Evolutionary conservation across 371 early-diverging fungal genomes (phyloP).

Genomic region (Dichotomocladium elegans): DNA sequence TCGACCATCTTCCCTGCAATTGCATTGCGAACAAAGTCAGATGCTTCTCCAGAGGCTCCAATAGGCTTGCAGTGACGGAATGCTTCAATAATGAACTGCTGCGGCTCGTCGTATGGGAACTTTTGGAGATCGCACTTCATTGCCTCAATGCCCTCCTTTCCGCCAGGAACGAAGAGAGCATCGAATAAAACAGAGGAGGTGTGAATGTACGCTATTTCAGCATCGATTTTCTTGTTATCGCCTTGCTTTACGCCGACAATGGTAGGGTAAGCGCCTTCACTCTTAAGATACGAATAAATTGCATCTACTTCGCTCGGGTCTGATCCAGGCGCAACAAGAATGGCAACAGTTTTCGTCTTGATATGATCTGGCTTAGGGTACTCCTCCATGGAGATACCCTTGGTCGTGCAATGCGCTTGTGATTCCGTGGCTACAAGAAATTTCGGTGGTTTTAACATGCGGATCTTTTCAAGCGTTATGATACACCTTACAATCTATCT

Average conservation of each 20-base stretch:
- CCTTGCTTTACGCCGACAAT: conserved; percentile 24
- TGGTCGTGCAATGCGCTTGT: too few relatives aligned
- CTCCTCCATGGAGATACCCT: conserved; percentile 29
- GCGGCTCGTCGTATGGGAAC: conserved; percentile 35
- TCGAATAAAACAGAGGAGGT: conserved; percentile 34
- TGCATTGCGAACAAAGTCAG: conserved; percentile 17
- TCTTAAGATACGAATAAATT: conserved; percentile 23
- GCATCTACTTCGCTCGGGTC: conserved; percentile 21
- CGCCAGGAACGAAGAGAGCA: conserved; percentile 39
- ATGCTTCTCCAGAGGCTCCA: conserved; percentile 23
- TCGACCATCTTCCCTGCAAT: background rate
- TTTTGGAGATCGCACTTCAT: conserved; percentile 5
- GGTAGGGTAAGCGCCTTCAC: conserved; percentile 26
- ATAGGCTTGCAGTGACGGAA: conserved; percentile 40
- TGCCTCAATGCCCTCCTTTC: conserved; percentile 15
- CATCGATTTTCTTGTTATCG: conserved; percentile 15
- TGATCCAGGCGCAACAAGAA: conserved; percentile 30
- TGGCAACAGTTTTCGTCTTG: conserved; percentile 28
- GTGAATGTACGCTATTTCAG: conserved; percentile 23
- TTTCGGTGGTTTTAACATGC: too few relatives aligned
- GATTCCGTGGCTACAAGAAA: too few relatives aligned
- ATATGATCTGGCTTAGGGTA: conserved; percentile 30
- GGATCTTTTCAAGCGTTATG: too few relatives aligned
- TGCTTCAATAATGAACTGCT: conserved; percentile 25
- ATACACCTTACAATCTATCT: conserved; percentile 17